phyloP scores from a whole-genome alignment of 1,284 basidiomycete species.

The Ceratobasidium sp. region DNA sequence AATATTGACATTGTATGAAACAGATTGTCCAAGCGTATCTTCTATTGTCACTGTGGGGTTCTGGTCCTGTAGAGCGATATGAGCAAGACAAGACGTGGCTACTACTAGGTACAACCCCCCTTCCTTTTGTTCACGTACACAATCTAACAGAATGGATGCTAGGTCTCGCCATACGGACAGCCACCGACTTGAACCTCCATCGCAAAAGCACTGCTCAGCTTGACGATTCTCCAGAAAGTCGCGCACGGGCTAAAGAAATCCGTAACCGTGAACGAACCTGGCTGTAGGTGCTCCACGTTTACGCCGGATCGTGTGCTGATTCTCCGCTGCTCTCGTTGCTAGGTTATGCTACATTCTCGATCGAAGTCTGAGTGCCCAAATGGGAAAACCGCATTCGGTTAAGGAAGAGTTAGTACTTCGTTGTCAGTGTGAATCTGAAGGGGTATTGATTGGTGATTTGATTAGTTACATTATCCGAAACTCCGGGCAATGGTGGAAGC shows the following conservation, averaged over 20 bases:
- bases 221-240: constrained; percentile 78
- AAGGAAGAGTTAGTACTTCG: constrained; percentile 79
- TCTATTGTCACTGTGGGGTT: constrained; percentile 83
- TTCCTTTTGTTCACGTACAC: not conserved
- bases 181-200: constrained; percentile 94
- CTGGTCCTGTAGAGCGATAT: constrained; percentile 91
- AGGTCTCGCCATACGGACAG: constrained; percentile 71
- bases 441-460: constrained; percentile 41
- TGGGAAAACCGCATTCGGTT: constrained; percentile 89
- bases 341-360: constrained; percentile 86
- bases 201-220: constrained; percentile 80
- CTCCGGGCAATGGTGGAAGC: constrained; percentile 74
- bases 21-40: constrained; percentile 89
- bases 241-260: constrained; percentile 80
- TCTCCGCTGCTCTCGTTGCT: not conserved
- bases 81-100: constrained; percentile 98
- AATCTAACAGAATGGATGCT: constrained; percentile 47
- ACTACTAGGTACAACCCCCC: constrained; percentile 83
- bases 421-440: constrained; percentile 49
- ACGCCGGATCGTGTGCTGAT: not conserved
- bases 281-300: constrained; percentile 59
- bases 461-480: constrained; percentile 87
- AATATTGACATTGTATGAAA: not conserved
- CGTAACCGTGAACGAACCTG: constrained; percentile 95
- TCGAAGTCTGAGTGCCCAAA: constrained; percentile 89